A percentile compares a stretch with the other conserved stretches of the same genome.
These are phyloP conservation scores for Termitomyces titanicus DNA, from an alignment of 768 basidiomycete genomes.

Conservation along the genomic window DNA sequence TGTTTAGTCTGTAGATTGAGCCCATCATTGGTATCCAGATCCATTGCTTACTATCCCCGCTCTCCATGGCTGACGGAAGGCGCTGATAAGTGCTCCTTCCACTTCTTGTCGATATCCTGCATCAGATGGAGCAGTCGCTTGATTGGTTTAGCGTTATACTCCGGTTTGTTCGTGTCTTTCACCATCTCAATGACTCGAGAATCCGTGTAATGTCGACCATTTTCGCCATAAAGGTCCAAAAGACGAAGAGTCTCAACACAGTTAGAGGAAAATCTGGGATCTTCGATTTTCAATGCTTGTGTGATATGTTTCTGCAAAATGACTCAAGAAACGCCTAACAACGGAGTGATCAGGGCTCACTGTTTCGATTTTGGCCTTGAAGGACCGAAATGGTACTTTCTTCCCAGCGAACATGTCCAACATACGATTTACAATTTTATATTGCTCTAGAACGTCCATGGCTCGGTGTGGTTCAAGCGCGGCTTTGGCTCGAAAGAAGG, in stretches of 20 bases:
- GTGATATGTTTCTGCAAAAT: conserved; percentile 47
- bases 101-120: conserved; percentile 43
- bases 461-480: conserved; percentile 30
- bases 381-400: conserved; percentile 35
- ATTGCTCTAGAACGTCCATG: conserved; percentile 43
- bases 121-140: conserved; percentile 47
- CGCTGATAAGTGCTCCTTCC: conserved; percentile 26
- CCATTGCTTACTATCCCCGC: neutral
- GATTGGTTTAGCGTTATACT: conserved; percentile 41
- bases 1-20: neutral
- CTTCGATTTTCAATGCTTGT: conserved; percentile 43
- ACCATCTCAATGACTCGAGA: conserved; percentile 46
- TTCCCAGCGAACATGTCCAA: conserved; percentile 42
- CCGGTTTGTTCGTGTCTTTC: conserved; percentile 39
- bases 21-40: neutral
- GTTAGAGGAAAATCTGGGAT: conserved; percentile 36
- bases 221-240: conserved; percentile 52
- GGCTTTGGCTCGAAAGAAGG: conserved; percentile 42
- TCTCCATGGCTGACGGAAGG: too few relatives aligned
- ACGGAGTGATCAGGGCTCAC: conserved; percentile 23
- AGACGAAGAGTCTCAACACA: conserved; percentile 51
- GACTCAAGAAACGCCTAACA: neutral
- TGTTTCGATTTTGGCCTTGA: conserved; percentile 37
- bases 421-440: conserved; percentile 47
- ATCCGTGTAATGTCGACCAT: conserved; percentile 47